Base-by-base conservation (phyloP, 2,329 filamentous ascomycete genomes). In the Fusarium solani-melongenae region DNA sequence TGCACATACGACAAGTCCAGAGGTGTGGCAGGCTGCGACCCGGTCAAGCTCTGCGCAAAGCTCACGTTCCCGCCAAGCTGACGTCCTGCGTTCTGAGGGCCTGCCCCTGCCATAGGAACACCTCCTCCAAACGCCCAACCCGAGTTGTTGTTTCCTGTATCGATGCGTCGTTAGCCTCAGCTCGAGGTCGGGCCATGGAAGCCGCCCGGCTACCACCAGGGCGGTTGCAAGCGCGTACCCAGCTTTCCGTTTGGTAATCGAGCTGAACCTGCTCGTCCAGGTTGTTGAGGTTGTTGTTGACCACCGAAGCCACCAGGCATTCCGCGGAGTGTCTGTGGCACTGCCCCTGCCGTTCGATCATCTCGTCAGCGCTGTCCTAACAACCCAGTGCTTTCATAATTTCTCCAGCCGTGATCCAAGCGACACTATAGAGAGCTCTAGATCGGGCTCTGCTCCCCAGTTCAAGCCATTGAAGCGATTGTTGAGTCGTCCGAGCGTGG, bases 211-310 rank as follows among this genome's bases (percentile, higher is more conserved):
- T 55, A 51, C 38, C 36, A 31, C 17, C 27, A 53, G 49, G 49
- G 49, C 17, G 49, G 27, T 14, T 53, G 27, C 58, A 46, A 56
- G 46, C 61, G 61, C 76, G 58, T 81, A 92, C 90, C 88, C 86
- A 91, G 82, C 82, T 92, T 92, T 64, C 90, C 90, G 76, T 90
- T 91, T 66, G 89, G 90, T 87, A 92, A 84, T 79, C 90, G 87
- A 80, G 81, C 89, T 62, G 90, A 86, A 46, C 87, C 87, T 72
- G 85, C 84, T 79, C 90, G 86, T 64, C 84, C 88, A 74, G 74
- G 79, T 71, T 83, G 83, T 72, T 90, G 90, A 66, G 86, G 86
- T 81, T 89, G 89, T 81, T 89, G 89, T 76, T 90, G 89, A 76
- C 85, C 85, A 74, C 86, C 86, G 80, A 91, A 92, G 72, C 87